A percentile compares a stretch with the other conserved stretches of the same genome.
Evolutionary conservation across 257 asterid genomes (phyloP).

Genomic region (Ligustrum vulgare): DNA sequence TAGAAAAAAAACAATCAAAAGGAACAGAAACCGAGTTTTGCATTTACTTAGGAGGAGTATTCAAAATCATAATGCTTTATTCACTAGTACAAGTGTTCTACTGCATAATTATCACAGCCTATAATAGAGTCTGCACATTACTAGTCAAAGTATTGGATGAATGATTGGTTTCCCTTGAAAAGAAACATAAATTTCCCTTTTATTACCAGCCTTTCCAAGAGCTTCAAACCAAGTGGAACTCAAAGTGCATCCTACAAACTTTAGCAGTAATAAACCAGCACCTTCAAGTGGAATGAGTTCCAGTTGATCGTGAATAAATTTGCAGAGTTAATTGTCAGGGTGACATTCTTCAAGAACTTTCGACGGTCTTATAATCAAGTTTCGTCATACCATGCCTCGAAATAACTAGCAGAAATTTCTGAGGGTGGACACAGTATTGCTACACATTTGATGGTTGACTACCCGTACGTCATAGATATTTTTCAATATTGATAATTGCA

Average conservation of each 20-base stretch:
- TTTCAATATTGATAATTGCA: too few species aligned
- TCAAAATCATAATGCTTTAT: conserved; percentile 9
- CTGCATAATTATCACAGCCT: neutral
- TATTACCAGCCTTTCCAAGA: neutral
- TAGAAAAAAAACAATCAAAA: neutral
- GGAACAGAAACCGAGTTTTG: too few species aligned
- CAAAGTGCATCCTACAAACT: too few species aligned
- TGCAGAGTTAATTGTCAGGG: neutral
- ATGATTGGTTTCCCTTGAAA: conserved; percentile 11
- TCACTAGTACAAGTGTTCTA: conserved; percentile 14
- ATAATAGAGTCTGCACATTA: neutral
- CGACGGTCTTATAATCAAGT: neutral
- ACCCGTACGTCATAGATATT: too few species aligned
- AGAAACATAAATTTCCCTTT: neutral
- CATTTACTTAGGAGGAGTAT: too few species aligned
- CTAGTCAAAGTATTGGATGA: neutral
- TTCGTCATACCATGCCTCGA: conserved; percentile 33
- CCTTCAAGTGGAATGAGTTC: neutral
- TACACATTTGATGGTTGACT: conserved; percentile 44
- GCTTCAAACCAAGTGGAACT: too few species aligned
- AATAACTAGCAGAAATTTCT: conserved; percentile 37
- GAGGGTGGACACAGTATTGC: conserved; percentile 36
- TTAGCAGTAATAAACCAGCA: too few species aligned
- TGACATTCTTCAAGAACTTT: neutral
- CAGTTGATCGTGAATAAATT: neutral